These are phyloP conservation scores for Ophiosphaerella herpotricha DNA, from an alignment of 2,329 filamentous ascomycete genomes.

Conservation along the genomic window DNA sequence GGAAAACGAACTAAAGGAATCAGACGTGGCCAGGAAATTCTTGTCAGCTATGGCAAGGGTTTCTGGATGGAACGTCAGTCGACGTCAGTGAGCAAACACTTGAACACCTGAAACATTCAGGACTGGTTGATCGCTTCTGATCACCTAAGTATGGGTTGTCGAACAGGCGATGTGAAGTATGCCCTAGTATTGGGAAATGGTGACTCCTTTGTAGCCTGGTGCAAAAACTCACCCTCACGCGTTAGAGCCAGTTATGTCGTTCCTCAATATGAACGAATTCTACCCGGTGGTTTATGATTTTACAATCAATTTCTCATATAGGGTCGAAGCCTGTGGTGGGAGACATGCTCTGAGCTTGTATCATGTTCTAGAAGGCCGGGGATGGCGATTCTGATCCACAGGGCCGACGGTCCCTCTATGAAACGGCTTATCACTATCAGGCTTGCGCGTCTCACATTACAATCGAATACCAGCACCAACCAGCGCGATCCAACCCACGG, in stretches of 20 bases:
- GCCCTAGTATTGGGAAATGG: too few species aligned
- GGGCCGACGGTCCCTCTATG: conserved; percentile 3
- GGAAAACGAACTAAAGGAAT: conserved; percentile 54
- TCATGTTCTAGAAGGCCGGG: conserved; percentile 12
- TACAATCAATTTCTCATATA: neutral
- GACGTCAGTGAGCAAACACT: conserved; percentile 5
- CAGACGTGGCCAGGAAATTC: conserved; percentile 54
- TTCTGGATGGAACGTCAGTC: conserved; percentile 51
- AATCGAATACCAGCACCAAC: neutral
- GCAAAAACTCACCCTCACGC: too few species aligned
- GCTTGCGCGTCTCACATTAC: conserved; percentile 15
- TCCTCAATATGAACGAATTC: neutral
- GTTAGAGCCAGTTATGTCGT: neutral
- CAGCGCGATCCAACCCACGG: conserved; percentile 7
- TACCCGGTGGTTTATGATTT: neutral
- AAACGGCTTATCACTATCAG: conserved; percentile 5
- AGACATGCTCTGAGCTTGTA: neutral
- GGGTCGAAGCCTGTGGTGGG: neutral
- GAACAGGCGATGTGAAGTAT: too few species aligned
- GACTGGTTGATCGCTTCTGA: too few species aligned
- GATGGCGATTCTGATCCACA: conserved; percentile 8
- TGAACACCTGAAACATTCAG: too few species aligned
- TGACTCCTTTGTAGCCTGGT: too few species aligned
- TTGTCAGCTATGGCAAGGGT: conserved; percentile 60
- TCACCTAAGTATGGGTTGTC: too few species aligned